These are phyloP conservation scores for Ophiocordyceps sinensis DNA, from an alignment of 2,329 filamentous ascomycete genomes.

Conservation along the genomic window DNA sequence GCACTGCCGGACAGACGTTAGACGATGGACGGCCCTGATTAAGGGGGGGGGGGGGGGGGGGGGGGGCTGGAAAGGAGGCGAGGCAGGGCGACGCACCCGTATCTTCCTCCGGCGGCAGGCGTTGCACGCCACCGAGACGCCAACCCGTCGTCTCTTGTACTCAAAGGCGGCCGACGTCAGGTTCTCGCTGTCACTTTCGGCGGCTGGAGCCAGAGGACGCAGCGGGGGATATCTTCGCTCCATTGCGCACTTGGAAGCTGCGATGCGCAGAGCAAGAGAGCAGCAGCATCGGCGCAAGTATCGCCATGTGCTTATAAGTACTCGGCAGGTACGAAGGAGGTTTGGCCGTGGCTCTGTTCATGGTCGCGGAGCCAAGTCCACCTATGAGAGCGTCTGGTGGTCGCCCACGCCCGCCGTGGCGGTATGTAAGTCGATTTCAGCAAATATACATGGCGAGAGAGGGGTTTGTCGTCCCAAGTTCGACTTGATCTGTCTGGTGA, in stretches of 20 bases:
- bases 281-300: background rate
- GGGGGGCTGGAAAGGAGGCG: too few relatives aligned
- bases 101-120: slow-evolving; percentile 10
- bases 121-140: slow-evolving; percentile 11
- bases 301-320: background rate
- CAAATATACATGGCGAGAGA: too few relatives aligned
- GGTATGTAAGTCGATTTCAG: background rate
- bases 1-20: slow-evolving; percentile 3
- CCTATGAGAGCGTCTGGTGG: background rate
- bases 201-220: background rate
- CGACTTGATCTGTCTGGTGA: too few relatives aligned
- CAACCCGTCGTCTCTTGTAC: slow-evolving; percentile 9
- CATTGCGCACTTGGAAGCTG: background rate
- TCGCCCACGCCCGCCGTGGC: background rate
- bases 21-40: background rate
- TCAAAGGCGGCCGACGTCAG: background rate
- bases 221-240: background rate
- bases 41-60: too few relatives aligned
- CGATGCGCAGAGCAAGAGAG: background rate
- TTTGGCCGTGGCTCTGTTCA: too few relatives aligned
- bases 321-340: background rate
- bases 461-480: too few relatives aligned
- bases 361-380: background rate
- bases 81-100: slow-evolving; percentile 5
- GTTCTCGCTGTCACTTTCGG: background rate